Evolutionary conservation across 2,329 filamentous ascomycete species (phyloP).

Genomic region (Magnaporthales sp.): DNA sequence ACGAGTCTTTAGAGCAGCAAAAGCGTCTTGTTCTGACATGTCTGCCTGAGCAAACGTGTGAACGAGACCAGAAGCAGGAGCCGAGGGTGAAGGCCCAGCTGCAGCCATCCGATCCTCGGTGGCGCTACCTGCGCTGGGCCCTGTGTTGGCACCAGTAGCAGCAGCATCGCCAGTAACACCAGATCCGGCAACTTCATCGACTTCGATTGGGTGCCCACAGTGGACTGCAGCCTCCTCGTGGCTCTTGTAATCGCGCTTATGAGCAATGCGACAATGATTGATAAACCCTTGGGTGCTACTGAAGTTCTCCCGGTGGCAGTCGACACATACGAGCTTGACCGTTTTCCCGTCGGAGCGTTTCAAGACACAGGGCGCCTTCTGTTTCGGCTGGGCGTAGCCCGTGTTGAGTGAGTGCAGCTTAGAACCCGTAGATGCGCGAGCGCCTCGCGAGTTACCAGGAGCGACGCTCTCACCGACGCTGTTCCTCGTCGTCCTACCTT

Average conservation of each 20-base stretch:
- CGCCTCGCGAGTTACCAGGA: conserved; percentile 39
- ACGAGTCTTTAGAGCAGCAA: conserved; percentile 38
- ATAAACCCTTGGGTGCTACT: conserved; percentile 98
- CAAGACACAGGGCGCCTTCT: conserved; percentile 74
- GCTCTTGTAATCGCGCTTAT: conserved; percentile 87
- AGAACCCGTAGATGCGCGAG: conserved; percentile 43
- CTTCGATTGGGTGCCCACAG: conserved; percentile 75
- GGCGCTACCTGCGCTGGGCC: not conserved
- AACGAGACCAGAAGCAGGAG: conserved; percentile 40
- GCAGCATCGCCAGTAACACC: not conserved
- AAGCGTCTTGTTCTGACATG: conserved; percentile 31
- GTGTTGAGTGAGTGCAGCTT: conserved; percentile 62
- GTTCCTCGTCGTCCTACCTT: conserved; percentile 74
- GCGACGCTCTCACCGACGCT: conserved; percentile 44
- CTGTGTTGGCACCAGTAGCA: not conserved
- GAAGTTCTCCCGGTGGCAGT: conserved; percentile 86
- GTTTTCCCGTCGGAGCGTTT: conserved; percentile 78
- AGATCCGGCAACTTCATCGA: conserved; percentile 41
- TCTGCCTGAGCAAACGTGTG: conserved; percentile 50
- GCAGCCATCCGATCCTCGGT: conserved; percentile 19
- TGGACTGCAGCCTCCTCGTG: conserved; percentile 89
- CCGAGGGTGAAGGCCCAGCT: conserved; percentile 1
- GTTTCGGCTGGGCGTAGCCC: conserved; percentile 66
- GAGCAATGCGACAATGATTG: conserved; percentile 95
- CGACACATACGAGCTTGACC: conserved; percentile 83